Percentiles rank a stretch among this genome's conserved stretches.
Evolutionary conservation across 2,329 filamentous ascomycete species (phyloP).

Genomic region (Alternaria alternata): DNA sequence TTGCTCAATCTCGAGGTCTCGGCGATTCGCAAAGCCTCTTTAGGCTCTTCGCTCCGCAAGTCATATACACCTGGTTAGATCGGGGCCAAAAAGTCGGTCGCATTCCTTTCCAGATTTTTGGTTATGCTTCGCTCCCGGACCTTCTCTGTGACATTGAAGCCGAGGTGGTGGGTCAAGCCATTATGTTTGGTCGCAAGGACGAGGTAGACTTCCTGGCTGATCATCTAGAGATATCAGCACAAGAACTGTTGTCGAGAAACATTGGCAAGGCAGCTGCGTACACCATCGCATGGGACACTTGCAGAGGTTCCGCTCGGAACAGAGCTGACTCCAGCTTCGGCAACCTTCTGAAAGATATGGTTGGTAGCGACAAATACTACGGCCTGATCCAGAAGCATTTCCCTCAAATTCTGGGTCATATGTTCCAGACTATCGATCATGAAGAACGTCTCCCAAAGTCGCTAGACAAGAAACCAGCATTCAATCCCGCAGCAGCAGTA

Average conservation of each 20-base stretch:
- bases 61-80: constrained; percentile 90
- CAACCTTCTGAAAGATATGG: constrained; percentile 69
- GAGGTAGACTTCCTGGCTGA: constrained; percentile 68
- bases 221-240: constrained; percentile 38
- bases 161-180: constrained; percentile 80
- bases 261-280: constrained; percentile 87
- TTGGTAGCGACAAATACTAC: constrained; percentile 73
- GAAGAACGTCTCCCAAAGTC: constrained; percentile 42
- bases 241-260: constrained; percentile 61
- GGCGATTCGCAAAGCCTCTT: constrained; percentile 76
- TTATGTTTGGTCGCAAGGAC: constrained; percentile 79
- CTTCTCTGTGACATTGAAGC: constrained; percentile 75
- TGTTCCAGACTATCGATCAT: constrained; percentile 72
- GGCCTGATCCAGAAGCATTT: constrained; percentile 73
- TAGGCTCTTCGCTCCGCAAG: constrained; percentile 82
- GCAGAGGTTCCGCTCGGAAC: constrained; percentile 45
- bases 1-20: constrained; percentile 72
- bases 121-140: constrained; percentile 72
- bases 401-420: constrained; percentile 75
- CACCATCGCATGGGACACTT: constrained; percentile 78
- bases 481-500: constrained; percentile 68
- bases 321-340: constrained; percentile 66
- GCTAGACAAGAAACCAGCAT: constrained; percentile 67
- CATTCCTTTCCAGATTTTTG: constrained; percentile 87
- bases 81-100: constrained; percentile 60